These are phyloP conservation scores for Gaeumannomyces sp. DNA, from an alignment of 2,329 filamentous ascomycete genomes.

Conservation along the genomic window DNA sequence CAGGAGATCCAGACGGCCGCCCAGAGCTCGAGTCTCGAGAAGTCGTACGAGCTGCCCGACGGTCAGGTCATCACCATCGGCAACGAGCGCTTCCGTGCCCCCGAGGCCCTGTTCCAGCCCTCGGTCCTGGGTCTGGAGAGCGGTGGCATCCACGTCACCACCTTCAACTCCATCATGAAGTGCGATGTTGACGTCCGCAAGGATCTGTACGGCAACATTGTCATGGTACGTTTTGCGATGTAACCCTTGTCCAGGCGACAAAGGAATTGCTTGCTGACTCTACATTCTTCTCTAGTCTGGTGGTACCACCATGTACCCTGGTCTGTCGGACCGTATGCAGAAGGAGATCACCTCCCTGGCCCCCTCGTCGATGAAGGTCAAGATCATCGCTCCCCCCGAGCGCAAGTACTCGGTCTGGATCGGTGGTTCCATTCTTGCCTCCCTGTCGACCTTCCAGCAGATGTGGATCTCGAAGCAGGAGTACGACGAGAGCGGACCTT, in stretches of 20 bases:
- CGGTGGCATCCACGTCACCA: conserved; percentile 98
- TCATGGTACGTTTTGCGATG: conserved; percentile 72
- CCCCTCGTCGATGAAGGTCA: conserved; percentile 99
- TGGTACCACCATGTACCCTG: conserved; percentile 99
- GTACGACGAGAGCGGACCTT: conserved; percentile 99
- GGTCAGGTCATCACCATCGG: conserved; percentile 94
- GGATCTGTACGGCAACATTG: conserved; percentile 99
- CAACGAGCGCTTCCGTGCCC: conserved; percentile 99
- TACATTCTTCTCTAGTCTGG: conserved; percentile 36
- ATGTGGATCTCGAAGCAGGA: conserved; percentile 99
- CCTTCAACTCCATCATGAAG: conserved; percentile 99
- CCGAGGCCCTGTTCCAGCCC: conserved; percentile 99
- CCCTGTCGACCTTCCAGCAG: conserved; percentile 99
- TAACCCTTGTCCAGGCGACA: conserved; percentile 4
- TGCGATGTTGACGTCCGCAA: conserved; percentile 99
- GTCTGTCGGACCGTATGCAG: conserved; percentile 99
- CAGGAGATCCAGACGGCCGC: conserved; percentile 99
- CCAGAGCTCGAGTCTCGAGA: conserved; percentile 98
- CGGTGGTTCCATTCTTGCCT: conserved; percentile 99
- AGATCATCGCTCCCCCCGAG: conserved; percentile 99
- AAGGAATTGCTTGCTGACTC: not conserved
- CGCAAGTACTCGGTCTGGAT: conserved; percentile 99
- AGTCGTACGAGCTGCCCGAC: conserved; percentile 99
- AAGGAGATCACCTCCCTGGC: conserved; percentile 99
- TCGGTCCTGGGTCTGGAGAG: conserved; percentile 96